These are phyloP conservation scores for Torulaspora quercuum DNA, from an alignment of 805 yeast genomes.

Conservation along the genomic window DNA sequence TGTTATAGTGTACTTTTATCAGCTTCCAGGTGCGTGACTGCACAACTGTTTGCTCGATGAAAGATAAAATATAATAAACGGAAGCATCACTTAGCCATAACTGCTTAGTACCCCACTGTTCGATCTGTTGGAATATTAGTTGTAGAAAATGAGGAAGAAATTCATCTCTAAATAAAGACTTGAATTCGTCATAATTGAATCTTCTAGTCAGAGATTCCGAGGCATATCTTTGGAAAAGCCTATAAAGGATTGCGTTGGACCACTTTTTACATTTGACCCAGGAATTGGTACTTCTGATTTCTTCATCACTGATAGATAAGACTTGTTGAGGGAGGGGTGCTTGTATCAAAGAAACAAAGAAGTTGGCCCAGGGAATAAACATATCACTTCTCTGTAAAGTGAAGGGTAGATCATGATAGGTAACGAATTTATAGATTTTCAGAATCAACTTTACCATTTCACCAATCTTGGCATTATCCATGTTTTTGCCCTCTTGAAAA, in stretches of 20 bases:
- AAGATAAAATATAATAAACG: constrained; percentile 60
- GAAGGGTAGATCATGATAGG: constrained; percentile 67
- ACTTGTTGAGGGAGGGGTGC: constrained; percentile 44
- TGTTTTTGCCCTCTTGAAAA: constrained; percentile 37
- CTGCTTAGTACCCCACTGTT: constrained; percentile 62
- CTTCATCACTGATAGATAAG: constrained; percentile 45
- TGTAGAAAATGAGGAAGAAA: constrained; percentile 72
- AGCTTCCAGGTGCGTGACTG: constrained; percentile 62
- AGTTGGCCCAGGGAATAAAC: constrained; percentile 65
- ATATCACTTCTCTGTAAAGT: constrained; percentile 53
- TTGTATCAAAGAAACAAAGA: constrained; percentile 65
- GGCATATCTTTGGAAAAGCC: constrained; percentile 71
- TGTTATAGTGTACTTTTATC: constrained; percentile 61
- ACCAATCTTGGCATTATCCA: constrained; percentile 44
- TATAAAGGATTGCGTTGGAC: constrained; percentile 74
- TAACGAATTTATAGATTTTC: constrained; percentile 74
- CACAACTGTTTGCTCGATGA: constrained; percentile 58
- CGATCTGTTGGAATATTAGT: constrained; percentile 62
- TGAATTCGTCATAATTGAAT: constrained; percentile 60
- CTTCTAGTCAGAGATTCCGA: constrained; percentile 45
- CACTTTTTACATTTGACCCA: constrained; percentile 84
- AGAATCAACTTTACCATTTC: constrained; percentile 72
- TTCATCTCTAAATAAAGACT: constrained; percentile 48
- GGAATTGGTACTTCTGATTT: constrained; percentile 53
- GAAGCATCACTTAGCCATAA: constrained; percentile 70